Percentiles rank a stretch among this genome's conserved stretches.
These are phyloP conservation scores for Plasmodium relictum DNA, from an alignment of 169 alveolate species.

Conservation along the genomic window DNA sequence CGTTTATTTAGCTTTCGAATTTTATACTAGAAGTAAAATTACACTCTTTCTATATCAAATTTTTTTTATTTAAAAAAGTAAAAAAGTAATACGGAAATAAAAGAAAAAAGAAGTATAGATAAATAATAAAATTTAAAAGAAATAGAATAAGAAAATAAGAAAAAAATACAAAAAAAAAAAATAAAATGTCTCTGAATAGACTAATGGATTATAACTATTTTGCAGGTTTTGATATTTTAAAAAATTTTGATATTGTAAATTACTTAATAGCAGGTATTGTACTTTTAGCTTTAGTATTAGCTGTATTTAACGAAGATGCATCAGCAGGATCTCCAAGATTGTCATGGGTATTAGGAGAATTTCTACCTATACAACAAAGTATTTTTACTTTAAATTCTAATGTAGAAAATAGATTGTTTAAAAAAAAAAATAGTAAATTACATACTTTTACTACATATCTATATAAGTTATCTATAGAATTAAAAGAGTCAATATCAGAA, in stretches of 20 bases:
- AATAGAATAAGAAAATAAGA: neutral
- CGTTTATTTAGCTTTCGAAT: neutral
- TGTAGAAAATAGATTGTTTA: slow-evolving; percentile 37
- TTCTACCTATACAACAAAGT: slow-evolving; percentile 69
- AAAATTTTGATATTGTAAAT: slow-evolving; percentile 43
- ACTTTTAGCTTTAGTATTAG: slow-evolving; percentile 49
- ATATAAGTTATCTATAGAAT: slow-evolving; percentile 20
- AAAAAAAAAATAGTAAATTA: slow-evolving; percentile 40
- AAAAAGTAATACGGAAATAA: neutral
- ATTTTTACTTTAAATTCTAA: slow-evolving; percentile 54
- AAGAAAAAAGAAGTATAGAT: neutral
- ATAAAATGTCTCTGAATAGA: slow-evolving; percentile 28
- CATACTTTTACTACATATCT: slow-evolving; percentile 24
- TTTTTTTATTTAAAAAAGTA: neutral
- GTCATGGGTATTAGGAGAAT: slow-evolving; percentile 77
- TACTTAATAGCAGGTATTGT: slow-evolving; percentile 67
- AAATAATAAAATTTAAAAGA: neutral
- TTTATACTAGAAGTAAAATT: too few relatives aligned
- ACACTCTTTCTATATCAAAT: too few relatives aligned
- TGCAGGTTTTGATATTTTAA: slow-evolving; percentile 36
- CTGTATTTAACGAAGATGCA: slow-evolving; percentile 76
- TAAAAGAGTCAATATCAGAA: slow-evolving; percentile 28
- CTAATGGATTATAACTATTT: slow-evolving; percentile 26
- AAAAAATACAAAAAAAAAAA: neutral
- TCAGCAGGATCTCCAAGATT: slow-evolving; percentile 74